Conservation (phyloP, 345 rosid genomes). For the Eucalyptus cloeziana region DNA sequence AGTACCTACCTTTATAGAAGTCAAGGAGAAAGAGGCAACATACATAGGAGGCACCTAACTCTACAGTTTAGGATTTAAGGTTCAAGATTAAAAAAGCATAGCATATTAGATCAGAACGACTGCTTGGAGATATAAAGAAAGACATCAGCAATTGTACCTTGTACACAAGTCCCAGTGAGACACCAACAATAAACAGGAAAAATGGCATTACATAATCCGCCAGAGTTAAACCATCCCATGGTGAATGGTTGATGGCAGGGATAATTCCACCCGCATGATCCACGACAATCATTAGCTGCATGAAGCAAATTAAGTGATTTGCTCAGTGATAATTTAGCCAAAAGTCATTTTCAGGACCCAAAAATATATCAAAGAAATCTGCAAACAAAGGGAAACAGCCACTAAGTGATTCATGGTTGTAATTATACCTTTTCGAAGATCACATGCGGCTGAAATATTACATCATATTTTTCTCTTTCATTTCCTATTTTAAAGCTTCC, state of each 20-base stretch:
- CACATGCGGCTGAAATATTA: not conserved
- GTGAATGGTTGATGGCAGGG: constrained; percentile 79
- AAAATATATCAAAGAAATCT: not conserved
- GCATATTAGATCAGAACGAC: not conserved
- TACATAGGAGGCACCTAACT: not conserved
- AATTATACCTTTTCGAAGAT: not conserved
- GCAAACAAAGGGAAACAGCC: not conserved
- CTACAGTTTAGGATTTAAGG: not conserved
- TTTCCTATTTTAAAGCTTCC: not conserved
- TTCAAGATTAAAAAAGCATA: not conserved
- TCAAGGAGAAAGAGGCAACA: not conserved
- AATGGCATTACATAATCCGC: constrained; percentile 96
- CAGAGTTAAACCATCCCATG: constrained; percentile 81
- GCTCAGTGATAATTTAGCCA: not conserved
- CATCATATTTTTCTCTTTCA: not conserved
- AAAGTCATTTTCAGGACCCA: not conserved
- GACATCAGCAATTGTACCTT: constrained; percentile 33
- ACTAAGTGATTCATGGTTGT: not conserved
- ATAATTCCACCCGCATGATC: constrained; percentile 76
- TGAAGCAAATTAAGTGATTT: not conserved
- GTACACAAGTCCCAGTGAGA: constrained; percentile 61
- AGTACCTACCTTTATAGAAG: not conserved
- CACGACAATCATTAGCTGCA: constrained; percentile 89
- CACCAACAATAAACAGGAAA: constrained; percentile 85
- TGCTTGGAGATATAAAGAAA: not conserved